phyloP scores from a whole-genome alignment of 305 asterid species.

The Ilex paraguariensis region DNA sequence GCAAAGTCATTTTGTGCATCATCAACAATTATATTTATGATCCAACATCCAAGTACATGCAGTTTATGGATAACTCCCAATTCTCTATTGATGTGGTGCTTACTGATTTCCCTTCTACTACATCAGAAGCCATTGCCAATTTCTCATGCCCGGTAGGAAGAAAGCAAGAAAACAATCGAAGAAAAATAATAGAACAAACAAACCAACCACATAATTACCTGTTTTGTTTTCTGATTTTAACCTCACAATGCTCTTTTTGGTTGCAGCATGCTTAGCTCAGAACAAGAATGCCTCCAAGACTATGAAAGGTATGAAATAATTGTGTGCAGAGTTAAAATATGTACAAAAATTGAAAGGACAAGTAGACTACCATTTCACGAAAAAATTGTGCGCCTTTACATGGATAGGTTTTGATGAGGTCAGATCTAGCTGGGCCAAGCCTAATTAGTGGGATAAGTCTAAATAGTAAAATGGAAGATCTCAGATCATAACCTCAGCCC shows the following conservation, averaged over 20 bases:
- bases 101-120: conserved; percentile 72
- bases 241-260: no score
- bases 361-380: neutral
- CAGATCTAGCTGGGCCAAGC: no score
- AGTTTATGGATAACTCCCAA: conserved; percentile 56
- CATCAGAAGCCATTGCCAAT: conserved; percentile 49
- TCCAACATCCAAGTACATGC: conserved; percentile 69
- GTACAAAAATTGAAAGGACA: neutral
- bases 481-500: no score
- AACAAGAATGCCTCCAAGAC: no score
- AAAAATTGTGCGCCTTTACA: neutral
- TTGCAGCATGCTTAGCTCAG: no score
- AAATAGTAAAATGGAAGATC: no score
- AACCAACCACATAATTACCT: no score
- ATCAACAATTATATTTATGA: conserved; percentile 72
- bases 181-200: neutral
- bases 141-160: no score
- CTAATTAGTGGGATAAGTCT: no score
- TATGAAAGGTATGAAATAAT: neutral
- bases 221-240: no score
- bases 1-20: no score
- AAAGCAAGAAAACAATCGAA: neutral
- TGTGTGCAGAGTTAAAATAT: no score
- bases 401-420: conserved; percentile 47
- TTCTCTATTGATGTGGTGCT: conserved; percentile 87